phyloP scores from a whole-genome alignment of 306 rosid species.

The Castanea crenata region DNA sequence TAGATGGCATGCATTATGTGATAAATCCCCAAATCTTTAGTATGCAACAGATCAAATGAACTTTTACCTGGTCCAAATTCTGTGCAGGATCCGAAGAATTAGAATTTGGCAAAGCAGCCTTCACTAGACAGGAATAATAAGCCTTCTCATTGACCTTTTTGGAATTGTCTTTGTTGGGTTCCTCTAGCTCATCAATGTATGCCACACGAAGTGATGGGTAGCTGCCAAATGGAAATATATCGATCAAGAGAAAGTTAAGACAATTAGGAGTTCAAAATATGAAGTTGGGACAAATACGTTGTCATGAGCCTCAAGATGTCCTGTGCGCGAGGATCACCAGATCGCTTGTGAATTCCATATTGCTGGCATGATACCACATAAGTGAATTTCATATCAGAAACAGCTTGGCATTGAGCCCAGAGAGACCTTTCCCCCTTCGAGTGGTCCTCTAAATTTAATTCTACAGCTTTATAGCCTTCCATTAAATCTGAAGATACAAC shows the following conservation, averaged over 20 bases:
- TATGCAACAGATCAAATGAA: conserved; percentile 1
- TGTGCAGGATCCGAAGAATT: conserved; percentile 73
- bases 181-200: conserved; percentile 92
- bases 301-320: conserved; percentile 94
- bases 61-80: conserved; percentile 79
- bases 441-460: conserved; percentile 71
- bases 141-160: conserved; percentile 71
- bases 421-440: conserved; percentile 79
- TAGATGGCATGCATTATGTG: not conserved
- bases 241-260: conserved; percentile 2
- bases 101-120: conserved; percentile 90
- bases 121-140: conserved; percentile 86
- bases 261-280: not conserved
- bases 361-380: conserved; percentile 96
- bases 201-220: conserved; percentile 97
- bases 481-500: conserved; percentile 64
- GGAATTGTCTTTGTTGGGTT: conserved; percentile 77
- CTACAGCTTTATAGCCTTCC: conserved; percentile 95
- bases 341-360: conserved; percentile 89
- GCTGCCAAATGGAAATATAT: conserved; percentile 42
- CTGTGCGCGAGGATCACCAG: conserved; percentile 81
- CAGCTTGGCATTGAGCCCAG: conserved; percentile 93
- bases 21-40: not conserved
- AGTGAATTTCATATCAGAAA: conserved; percentile 93
- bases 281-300: conserved; percentile 42